phyloP scores from a whole-genome alignment of 2,329 filamentous ascomycete species.

The Myriosclerotinia duriaeana region DNA sequence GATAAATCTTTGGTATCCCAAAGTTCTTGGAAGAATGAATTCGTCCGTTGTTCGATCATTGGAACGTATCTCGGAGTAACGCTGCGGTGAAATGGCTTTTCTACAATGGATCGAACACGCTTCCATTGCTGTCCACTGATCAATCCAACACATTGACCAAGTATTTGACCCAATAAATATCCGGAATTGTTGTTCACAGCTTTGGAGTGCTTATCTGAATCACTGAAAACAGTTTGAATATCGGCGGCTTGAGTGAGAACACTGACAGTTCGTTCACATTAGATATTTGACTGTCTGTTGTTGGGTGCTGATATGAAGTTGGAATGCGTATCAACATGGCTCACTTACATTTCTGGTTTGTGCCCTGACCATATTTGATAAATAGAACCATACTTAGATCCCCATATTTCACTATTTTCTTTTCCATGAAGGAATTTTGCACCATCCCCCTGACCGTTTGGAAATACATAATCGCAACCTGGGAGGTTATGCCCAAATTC shows the following conservation, averaged over 20 bases:
- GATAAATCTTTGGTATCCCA: slow-evolving; percentile 3
- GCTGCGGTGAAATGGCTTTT: slow-evolving; percentile 25
- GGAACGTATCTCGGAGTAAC: slow-evolving; percentile 14
- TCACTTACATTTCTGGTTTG: slow-evolving; percentile 44
- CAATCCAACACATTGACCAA: slow-evolving; percentile 48
- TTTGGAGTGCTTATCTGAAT: slow-evolving; percentile 48
- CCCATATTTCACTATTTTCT: slow-evolving; percentile 42
- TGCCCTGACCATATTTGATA: slow-evolving; percentile 46
- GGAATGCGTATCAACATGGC: background rate
- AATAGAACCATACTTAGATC: slow-evolving; percentile 39
- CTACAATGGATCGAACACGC: slow-evolving; percentile 32
- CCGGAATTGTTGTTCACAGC: slow-evolving; percentile 46
- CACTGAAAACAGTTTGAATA: slow-evolving; percentile 44
- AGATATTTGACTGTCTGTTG: background rate
- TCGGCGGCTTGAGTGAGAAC: slow-evolving; percentile 43
- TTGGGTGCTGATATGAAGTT: too few species aligned
- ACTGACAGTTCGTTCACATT: slow-evolving; percentile 29
- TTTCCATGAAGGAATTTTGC: slow-evolving; percentile 46
- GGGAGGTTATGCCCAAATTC: slow-evolving; percentile 25
- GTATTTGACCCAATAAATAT: slow-evolving; percentile 42
- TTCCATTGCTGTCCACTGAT: slow-evolving; percentile 42
- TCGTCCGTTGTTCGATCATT: slow-evolving; percentile 16
- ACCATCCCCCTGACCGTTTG: slow-evolving; percentile 45
- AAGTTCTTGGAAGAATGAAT: slow-evolving; percentile 26
- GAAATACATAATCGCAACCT: slow-evolving; percentile 38